Base-by-base conservation (phyloP, 306 rosid species). In the Quercus alba region DNA sequence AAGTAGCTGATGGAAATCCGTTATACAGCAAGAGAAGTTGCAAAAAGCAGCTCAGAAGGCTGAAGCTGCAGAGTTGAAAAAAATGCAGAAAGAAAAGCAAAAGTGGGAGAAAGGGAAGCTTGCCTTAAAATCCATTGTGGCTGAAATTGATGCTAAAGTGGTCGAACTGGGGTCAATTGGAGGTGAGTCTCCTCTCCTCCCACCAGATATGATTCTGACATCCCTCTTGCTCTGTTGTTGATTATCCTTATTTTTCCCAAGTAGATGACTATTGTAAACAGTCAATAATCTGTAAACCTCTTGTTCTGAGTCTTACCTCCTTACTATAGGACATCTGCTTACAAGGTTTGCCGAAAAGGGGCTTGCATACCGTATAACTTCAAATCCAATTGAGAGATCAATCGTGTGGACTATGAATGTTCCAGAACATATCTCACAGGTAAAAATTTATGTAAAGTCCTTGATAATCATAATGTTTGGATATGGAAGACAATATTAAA, bases 41-140 rank as follows among this genome's bases (percentile, higher is more conserved):
- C 86, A 81, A 71, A 91, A 86, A 80, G 97, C 82, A 77, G 95
- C 94, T 72, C 86, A 90, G 73, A 94, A 94, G 90, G 94, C 91
- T 77, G 97, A 94, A 86, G 93, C 89, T 33, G 95, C 94, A 63
- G 93, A 91, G 68, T 71, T 87, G 88, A 94, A 86, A 81, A 94
- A 86, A 79, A 19, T 86, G 33, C 89, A 93, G 86, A 94, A 90
- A 84, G 99, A 94, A 87, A 89, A 72, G 91, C 89, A 87, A 77
- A 93, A 84, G 85, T 93, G 95, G 97, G 97, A 90, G 76, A 94
- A 90, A 30, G 97, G 97, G 79, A 94, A 94, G 87, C 79, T 87
- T 76, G 97, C 99, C 17, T 28, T 86, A 23, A 91, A 94, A 81
- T 90, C 97, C 46, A 87, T 94, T 6, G 97, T 93, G 73, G 97